Evolutionary conservation across 2,329 filamentous ascomycete genomes (phyloP).

Genomic region (Fusarium nanum): DNA sequence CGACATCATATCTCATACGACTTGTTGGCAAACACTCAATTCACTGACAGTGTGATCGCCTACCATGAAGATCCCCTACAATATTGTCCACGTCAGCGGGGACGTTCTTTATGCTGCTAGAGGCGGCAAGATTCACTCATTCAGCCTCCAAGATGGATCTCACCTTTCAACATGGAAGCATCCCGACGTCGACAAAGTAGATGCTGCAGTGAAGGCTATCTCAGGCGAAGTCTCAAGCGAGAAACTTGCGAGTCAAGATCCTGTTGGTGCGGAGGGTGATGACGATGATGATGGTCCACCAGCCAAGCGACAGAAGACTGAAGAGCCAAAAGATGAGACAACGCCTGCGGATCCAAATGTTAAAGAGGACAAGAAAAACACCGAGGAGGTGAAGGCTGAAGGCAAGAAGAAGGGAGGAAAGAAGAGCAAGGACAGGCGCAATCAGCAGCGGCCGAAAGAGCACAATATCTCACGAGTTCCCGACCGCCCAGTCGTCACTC

Average conservation of each 20-base stretch:
- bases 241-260: slow-evolving; percentile 10
- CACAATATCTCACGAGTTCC: slow-evolving; percentile 49
- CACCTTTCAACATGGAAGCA: slow-evolving; percentile 72
- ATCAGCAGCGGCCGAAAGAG: slow-evolving; percentile 35
- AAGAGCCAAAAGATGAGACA: slow-evolving; percentile 39
- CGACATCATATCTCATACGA: slow-evolving; percentile 5
- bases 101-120: slow-evolving; percentile 77
- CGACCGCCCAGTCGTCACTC: slow-evolving; percentile 74
- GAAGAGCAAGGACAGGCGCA: slow-evolving; percentile 49
- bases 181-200: slow-evolving; percentile 54
- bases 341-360: slow-evolving; percentile 41
- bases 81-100: slow-evolving; percentile 67
- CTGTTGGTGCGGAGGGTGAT: slow-evolving; percentile 22
- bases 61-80: slow-evolving; percentile 70
- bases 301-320: slow-evolving; percentile 52
- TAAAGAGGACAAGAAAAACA: slow-evolving; percentile 8
- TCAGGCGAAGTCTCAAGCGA: slow-evolving; percentile 23
- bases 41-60: not conserved
- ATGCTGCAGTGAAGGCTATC: slow-evolving; percentile 45
- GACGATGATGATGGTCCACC: slow-evolving; percentile 49
- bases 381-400: slow-evolving; percentile 24
- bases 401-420: slow-evolving; percentile 46
- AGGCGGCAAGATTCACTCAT: slow-evolving; percentile 77
- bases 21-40: not conserved
- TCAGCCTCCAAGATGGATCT: slow-evolving; percentile 67